phyloP scores from a whole-genome alignment of 169 alveolate genomes.

The Plasmodium relictum region DNA sequence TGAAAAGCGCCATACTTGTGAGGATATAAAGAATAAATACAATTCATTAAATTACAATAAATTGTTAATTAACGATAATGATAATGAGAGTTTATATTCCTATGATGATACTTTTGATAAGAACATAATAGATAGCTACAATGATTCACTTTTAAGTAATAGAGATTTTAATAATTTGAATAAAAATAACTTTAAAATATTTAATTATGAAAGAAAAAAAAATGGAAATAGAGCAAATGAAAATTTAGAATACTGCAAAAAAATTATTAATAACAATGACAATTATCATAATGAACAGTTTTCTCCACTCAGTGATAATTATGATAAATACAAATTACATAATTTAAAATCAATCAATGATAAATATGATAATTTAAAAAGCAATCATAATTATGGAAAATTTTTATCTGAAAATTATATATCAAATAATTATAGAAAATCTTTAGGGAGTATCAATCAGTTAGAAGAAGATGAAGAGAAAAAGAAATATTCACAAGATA shows the following conservation, averaged over 20 bases:
- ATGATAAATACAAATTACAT: too few relatives aligned
- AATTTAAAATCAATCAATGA: too few relatives aligned
- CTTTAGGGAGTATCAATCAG: too few relatives aligned
- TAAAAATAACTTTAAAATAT: neutral
- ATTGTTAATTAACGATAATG: constrained; percentile 3
- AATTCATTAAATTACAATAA: constrained; percentile 1
- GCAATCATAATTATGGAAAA: too few relatives aligned
- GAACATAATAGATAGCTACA: neutral
- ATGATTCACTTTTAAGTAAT: neutral
- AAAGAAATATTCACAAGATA: constrained; percentile 5
- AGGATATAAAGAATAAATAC: constrained; percentile 10
- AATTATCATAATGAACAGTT: neutral
- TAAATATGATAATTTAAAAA: too few relatives aligned
- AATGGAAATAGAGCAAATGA: constrained; percentile 25
- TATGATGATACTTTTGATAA: neutral
- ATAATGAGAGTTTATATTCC: neutral
- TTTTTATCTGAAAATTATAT: too few relatives aligned
- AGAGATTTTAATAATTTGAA: neutral
- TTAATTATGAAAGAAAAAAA: neutral
- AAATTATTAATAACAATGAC: constrained; percentile 5
- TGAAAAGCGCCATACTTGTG: constrained; percentile 33
- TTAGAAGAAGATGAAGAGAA: constrained; percentile 13
- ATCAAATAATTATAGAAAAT: too few relatives aligned
- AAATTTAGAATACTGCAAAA: constrained; percentile 23
- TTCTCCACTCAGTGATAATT: too few relatives aligned